Conservation (phyloP, 2,329 filamentous ascomycete species). For the Arthrinium phaeospermum region DNA sequence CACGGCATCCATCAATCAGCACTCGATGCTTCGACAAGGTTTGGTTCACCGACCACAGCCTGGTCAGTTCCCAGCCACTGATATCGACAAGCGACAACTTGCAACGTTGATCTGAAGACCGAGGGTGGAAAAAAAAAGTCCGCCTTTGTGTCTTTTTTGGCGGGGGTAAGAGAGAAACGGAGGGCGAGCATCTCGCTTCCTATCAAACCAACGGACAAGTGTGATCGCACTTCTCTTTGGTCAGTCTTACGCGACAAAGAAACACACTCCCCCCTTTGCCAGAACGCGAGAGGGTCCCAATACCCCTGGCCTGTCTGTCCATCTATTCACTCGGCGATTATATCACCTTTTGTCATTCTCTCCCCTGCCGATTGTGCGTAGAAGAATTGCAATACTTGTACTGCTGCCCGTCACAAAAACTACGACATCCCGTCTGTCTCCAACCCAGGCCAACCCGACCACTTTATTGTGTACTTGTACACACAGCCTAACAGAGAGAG, state of each 20-base stretch:
- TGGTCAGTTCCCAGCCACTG: slow-evolving; percentile 15
- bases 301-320: not conserved
- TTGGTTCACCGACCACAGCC: slow-evolving; percentile 17
- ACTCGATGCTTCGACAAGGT: slow-evolving; percentile 13
- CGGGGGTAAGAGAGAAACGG: not conserved
- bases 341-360: not conserved
- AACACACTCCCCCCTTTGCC: slow-evolving; percentile 12
- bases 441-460: not conserved
- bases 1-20: slow-evolving; percentile 14
- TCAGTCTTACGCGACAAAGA: slow-evolving; percentile 7
- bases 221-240: slow-evolving; percentile 7
- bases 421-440: not conserved
- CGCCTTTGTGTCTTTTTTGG: slow-evolving; percentile 2
- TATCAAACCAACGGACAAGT: not conserved
- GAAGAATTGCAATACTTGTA: not conserved
- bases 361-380: not conserved
- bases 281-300: not conserved
- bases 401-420: not conserved
- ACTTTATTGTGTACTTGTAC: slow-evolving; percentile 10
- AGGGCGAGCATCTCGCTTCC: not conserved
- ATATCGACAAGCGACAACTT: slow-evolving; percentile 12
- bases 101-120: slow-evolving; percentile 12
- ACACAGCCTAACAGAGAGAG: not conserved
- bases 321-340: not conserved
- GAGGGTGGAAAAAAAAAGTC: not conserved